Evolutionary conservation across 2,329 filamentous ascomycete genomes (phyloP).

Genomic region (Mycosphaerella sp.): DNA sequence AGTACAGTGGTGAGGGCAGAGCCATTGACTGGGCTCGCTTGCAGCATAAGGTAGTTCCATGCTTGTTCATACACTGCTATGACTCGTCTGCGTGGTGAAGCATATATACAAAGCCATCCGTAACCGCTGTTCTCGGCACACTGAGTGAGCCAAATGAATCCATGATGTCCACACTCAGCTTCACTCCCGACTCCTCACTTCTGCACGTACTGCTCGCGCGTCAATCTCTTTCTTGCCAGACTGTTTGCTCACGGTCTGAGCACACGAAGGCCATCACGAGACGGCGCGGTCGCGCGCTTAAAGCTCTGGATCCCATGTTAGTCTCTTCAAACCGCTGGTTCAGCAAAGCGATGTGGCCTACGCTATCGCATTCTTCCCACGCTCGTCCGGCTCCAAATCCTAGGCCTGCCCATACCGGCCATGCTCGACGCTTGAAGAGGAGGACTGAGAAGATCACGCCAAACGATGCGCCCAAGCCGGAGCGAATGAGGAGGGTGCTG

Average conservation of each 20-base stretch:
- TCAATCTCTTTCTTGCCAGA: neutral
- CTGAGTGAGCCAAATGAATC: neutral
- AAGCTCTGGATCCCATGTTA: slow-evolving; percentile 39
- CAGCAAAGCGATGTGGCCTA: slow-evolving; percentile 29
- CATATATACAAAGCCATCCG: neutral
- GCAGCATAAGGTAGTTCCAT: neutral
- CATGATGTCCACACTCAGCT: neutral
- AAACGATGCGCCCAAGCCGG: slow-evolving; percentile 89
- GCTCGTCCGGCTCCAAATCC: slow-evolving; percentile 94
- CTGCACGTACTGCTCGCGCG: neutral
- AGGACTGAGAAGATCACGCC: slow-evolving; percentile 98
- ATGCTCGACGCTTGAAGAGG: slow-evolving; percentile 94
- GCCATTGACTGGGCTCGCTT: neutral
- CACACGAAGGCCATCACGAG: slow-evolving; percentile 45
- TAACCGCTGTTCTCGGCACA: neutral
- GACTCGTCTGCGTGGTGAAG: neutral
- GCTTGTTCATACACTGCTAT: neutral
- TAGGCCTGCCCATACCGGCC: slow-evolving; percentile 90
- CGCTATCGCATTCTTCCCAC: slow-evolving; percentile 94
- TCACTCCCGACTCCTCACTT: neutral
- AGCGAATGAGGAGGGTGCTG: slow-evolving; percentile 95
- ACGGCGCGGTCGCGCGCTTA: slow-evolving; percentile 45
- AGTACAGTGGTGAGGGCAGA: neutral
- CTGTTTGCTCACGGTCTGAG: slow-evolving; percentile 35
- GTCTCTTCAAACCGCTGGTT: neutral